Conservation (phyloP, 148 eudicot genomes). For the Fallopia convolvulus region DNA sequence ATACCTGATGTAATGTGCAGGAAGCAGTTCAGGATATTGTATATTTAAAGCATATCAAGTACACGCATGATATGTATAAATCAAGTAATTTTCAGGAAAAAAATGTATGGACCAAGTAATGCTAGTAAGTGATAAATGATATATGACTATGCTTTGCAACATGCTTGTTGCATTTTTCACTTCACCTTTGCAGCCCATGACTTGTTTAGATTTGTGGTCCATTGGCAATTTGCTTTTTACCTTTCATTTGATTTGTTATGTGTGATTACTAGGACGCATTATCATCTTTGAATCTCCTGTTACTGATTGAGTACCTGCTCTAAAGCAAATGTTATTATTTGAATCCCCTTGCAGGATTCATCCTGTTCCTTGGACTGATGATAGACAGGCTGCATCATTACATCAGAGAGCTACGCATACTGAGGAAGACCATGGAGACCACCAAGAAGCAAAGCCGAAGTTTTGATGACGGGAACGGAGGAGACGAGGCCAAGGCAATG, state of each 20-base stretch:
- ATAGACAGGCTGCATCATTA: constrained; percentile 42
- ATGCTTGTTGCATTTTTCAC: background rate
- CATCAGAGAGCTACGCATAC: constrained; percentile 36
- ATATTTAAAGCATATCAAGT: background rate
- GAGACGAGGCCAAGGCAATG: constrained; percentile 23
- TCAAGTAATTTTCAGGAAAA: background rate
- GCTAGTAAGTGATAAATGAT: background rate
- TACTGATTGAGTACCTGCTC: background rate
- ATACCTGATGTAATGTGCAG: background rate
- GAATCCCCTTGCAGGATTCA: constrained; percentile 30
- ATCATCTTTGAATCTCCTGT: background rate
- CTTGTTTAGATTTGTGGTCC: background rate
- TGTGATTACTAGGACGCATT: background rate
- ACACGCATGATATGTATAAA: background rate
- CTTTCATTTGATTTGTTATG: background rate
- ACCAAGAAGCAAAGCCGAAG: constrained; percentile 39
- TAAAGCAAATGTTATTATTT: background rate
- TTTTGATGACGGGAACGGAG: constrained; percentile 26
- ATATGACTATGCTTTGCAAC: background rate
- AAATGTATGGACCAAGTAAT: background rate
- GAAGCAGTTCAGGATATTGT: background rate
- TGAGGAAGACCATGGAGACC: constrained; percentile 35
- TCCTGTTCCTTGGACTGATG: constrained; percentile 41
- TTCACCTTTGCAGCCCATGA: background rate
- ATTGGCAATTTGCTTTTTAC: background rate